Percentiles rank a stretch among this genome's conserved stretches.
Conservation (phyloP, 805 yeast genomes). For the Ogataea pignaliae region DNA sequence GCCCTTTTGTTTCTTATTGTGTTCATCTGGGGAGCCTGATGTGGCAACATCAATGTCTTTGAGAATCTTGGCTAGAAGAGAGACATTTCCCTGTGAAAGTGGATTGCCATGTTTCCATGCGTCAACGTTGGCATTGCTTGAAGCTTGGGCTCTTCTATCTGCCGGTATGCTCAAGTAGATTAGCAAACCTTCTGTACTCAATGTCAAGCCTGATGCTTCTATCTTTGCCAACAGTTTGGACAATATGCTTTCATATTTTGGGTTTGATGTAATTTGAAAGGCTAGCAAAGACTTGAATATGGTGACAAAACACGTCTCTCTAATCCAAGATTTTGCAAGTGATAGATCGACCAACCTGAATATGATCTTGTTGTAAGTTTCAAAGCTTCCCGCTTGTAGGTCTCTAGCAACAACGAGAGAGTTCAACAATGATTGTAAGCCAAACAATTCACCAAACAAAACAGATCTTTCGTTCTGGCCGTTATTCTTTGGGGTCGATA, state of each 20-base stretch:
- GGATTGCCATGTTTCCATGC: slow-evolving; percentile 77
- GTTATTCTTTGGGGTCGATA: slow-evolving; percentile 41
- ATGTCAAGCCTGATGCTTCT: slow-evolving; percentile 49
- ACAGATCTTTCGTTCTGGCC: slow-evolving; percentile 82
- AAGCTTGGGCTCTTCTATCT: slow-evolving; percentile 13
- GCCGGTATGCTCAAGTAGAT: slow-evolving; percentile 53
- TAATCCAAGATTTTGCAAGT: slow-evolving; percentile 70
- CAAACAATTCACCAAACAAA: slow-evolving; percentile 81
- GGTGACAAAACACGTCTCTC: slow-evolving; percentile 76
- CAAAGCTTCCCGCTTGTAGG: slow-evolving; percentile 17
- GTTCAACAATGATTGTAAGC: slow-evolving; percentile 69
- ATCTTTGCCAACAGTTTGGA: slow-evolving; percentile 34
- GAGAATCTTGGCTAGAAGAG: slow-evolving; percentile 55
- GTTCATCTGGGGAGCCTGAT: slow-evolving; percentile 31
- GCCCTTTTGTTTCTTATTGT: slow-evolving; percentile 49
- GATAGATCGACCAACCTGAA: slow-evolving; percentile 54
- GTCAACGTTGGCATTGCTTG: slow-evolving; percentile 16
- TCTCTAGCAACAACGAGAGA: slow-evolving; percentile 36
- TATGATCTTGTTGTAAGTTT: slow-evolving; percentile 38
- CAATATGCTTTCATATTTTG: slow-evolving; percentile 10
- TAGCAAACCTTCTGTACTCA: slow-evolving; percentile 79
- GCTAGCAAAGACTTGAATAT: slow-evolving; percentile 48
- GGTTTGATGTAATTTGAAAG: slow-evolving; percentile 18
- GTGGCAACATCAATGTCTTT: slow-evolving; percentile 48
- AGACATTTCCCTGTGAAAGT: slow-evolving; percentile 62